Evolutionary conservation across 192 early-diverging fungal genomes (phyloP).

Genomic region (Jimgerdemannia lactiflua): DNA sequence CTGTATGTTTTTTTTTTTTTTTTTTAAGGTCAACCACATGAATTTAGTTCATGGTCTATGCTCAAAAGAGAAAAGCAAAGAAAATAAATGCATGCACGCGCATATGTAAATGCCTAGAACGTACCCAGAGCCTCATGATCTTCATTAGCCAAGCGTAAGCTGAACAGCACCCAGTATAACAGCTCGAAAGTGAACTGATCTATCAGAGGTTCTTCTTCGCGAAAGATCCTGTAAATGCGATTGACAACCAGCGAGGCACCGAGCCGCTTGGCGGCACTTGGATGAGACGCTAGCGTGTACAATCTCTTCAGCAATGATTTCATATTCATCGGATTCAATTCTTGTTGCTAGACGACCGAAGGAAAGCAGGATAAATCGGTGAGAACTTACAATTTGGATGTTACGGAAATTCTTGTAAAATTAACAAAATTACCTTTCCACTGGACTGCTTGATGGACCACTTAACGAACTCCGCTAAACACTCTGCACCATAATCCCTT

Average conservation of each 20-base stretch:
- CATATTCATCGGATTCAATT: slow-evolving; percentile 59
- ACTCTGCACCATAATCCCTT: slow-evolving; percentile 74
- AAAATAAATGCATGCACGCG: slow-evolving; percentile 2
- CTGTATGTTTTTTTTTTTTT: not conserved
- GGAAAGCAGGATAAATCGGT: not conserved
- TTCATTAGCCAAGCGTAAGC: slow-evolving; percentile 53
- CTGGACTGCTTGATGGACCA: slow-evolving; percentile 73
- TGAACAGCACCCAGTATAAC: slow-evolving; percentile 61
- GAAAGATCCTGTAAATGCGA: slow-evolving; percentile 63
- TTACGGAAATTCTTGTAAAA: not conserved
- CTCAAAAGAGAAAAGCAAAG: not conserved
- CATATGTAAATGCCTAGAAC: not conserved
- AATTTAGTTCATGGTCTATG: not conserved
- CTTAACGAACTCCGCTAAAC: slow-evolving; percentile 68
- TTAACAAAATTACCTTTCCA: slow-evolving; percentile 13
- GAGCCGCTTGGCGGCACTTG: slow-evolving; percentile 59
- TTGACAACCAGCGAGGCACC: slow-evolving; percentile 70
- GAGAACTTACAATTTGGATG: not conserved
- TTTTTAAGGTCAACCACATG: slow-evolving; percentile 1
- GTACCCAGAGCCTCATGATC: slow-evolving; percentile 59
- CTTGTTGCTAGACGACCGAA: slow-evolving; percentile 23
- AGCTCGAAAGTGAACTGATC: slow-evolving; percentile 69
- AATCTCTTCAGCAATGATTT: slow-evolving; percentile 70
- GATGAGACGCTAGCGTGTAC: slow-evolving; percentile 59
- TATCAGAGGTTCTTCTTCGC: slow-evolving; percentile 62